Conservation (phyloP, 352 stramenopile genomes). For the Phytophthora sojae region DNA sequence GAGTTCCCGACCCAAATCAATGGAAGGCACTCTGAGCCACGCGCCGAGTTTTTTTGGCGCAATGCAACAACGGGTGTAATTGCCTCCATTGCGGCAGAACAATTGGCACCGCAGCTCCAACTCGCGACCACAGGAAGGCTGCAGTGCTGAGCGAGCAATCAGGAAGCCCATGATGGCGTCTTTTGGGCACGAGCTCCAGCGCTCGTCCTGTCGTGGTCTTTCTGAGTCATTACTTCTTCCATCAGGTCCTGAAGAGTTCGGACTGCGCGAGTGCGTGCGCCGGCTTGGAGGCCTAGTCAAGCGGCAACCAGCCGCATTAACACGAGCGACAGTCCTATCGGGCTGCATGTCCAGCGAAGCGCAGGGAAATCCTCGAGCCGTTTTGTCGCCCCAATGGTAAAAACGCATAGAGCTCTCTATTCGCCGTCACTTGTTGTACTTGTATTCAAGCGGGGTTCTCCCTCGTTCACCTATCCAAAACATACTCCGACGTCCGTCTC, state of each 20-base stretch:
- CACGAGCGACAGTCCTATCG: neutral
- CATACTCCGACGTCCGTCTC: constrained; percentile 29
- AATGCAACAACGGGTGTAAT: constrained; percentile 19
- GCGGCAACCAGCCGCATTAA: neutral
- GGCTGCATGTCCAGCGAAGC: neutral
- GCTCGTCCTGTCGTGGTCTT: constrained; percentile 29
- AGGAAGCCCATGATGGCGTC: neutral
- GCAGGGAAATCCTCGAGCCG: neutral
- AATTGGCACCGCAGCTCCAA: neutral
- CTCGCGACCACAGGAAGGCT: neutral
- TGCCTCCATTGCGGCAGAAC: neutral
- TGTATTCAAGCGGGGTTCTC: constrained; percentile 6
- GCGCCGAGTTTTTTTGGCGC: constrained; percentile 14
- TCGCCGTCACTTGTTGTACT: neutral
- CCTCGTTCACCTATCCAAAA: neutral
- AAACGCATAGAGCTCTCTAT: constrained; percentile 17
- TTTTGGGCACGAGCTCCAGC: constrained; percentile 1
- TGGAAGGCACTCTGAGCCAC: constrained; percentile 13
- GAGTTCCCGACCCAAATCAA: constrained; percentile 28
- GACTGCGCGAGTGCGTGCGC: constrained; percentile 13
- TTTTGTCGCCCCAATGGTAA: constrained; percentile 15
- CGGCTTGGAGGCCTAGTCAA: constrained; percentile 2
- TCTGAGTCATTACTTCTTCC: constrained; percentile 31
- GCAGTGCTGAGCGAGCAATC: constrained; percentile 8
- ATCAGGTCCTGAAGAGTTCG: constrained; percentile 20